Conservation (phyloP, 164 flowering plant species). For the Sextonia rubra region DNA sequence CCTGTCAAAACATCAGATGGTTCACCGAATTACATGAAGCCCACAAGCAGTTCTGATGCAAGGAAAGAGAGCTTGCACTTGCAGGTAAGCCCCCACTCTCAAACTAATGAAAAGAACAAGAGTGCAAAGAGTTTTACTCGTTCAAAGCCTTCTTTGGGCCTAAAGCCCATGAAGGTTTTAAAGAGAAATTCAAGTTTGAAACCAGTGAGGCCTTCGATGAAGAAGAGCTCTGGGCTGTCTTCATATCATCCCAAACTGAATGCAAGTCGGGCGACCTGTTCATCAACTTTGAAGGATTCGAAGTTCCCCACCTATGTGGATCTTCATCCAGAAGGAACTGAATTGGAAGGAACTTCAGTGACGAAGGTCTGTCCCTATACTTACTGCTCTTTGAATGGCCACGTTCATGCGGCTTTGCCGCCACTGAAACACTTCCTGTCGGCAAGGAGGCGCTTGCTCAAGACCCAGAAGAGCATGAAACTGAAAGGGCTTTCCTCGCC, state of each 20-base stretch:
- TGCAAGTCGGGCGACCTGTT: slow-evolving; percentile 60
- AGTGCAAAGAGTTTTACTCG: slow-evolving; percentile 4
- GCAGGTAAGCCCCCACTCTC: slow-evolving; percentile 36
- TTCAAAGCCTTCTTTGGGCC: slow-evolving; percentile 14
- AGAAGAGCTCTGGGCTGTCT: slow-evolving; percentile 30
- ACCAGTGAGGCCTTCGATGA: slow-evolving; percentile 34
- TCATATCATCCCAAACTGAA: slow-evolving; percentile 9
- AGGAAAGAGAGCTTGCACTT: slow-evolving; percentile 24
- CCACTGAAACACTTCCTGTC: slow-evolving; percentile 54
- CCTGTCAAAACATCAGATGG: slow-evolving; percentile 5
- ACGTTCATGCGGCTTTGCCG: slow-evolving; percentile 40
- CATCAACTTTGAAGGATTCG: slow-evolving; percentile 64
- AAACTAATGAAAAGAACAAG: slow-evolving; percentile 15
- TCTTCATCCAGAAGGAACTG: slow-evolving; percentile 30
- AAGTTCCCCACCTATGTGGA: slow-evolving; percentile 37
- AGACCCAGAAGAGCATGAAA: slow-evolving; percentile 41
- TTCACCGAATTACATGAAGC: slow-evolving; percentile 43
- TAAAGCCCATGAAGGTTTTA: slow-evolving; percentile 10
- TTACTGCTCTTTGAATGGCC: slow-evolving; percentile 85
- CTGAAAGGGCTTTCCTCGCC: slow-evolving; percentile 17
- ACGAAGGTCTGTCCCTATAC: slow-evolving; percentile 64
- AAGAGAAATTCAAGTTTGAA: slow-evolving; percentile 17
- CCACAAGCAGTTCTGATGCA: slow-evolving; percentile 41
- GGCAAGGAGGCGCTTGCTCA: slow-evolving; percentile 39
- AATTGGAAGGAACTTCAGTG: slow-evolving; percentile 34